phyloP scores from a whole-genome alignment of 1,139 yeast genomes.

The Blastobotrys malaysiensis region DNA sequence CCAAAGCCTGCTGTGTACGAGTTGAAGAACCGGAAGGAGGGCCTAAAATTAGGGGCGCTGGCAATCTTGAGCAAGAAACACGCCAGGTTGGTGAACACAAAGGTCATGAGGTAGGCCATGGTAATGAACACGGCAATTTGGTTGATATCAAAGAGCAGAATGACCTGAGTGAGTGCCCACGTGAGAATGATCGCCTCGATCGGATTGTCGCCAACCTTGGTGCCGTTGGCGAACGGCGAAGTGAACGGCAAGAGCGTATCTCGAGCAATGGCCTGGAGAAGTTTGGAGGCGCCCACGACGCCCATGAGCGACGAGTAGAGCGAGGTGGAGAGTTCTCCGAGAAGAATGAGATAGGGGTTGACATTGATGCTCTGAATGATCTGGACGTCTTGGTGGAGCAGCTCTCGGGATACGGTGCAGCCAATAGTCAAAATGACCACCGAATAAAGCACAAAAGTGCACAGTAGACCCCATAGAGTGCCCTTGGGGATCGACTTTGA shows the following conservation, averaged over 20 bases:
- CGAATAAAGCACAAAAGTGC: constrained; percentile 70
- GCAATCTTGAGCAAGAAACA: constrained; percentile 83
- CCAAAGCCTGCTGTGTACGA: constrained; percentile 79
- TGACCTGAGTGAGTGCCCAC: constrained; percentile 76
- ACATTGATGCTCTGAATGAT: constrained; percentile 76
- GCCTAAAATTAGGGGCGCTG: constrained; percentile 94
- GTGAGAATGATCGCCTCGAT: constrained; percentile 62
- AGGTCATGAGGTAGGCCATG: constrained; percentile 95
- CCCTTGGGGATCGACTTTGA: constrained; percentile 87
- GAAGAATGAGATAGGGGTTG: constrained; percentile 62
- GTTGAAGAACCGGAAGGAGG: constrained; percentile 83
- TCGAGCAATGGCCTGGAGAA: constrained; percentile 83
- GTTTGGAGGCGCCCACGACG: constrained; percentile 87
- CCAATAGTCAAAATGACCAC: constrained; percentile 78
- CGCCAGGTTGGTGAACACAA: constrained; percentile 87
- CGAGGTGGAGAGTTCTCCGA: constrained; percentile 88
- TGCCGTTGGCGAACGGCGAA: constrained; percentile 49
- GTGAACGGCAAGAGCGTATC: constrained; percentile 82
- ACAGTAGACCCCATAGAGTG: constrained; percentile 70
- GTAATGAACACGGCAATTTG: constrained; percentile 93
- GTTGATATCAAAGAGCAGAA: constrained; percentile 83
- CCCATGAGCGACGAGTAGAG: constrained; percentile 92
- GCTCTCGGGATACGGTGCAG: constrained; percentile 66
- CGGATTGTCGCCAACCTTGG: constrained; percentile 44
- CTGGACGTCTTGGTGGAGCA: constrained; percentile 72